These are phyloP conservation scores for Aspergillus hortae DNA, from an alignment of 2,329 filamentous ascomycete genomes.

Conservation along the genomic window DNA sequence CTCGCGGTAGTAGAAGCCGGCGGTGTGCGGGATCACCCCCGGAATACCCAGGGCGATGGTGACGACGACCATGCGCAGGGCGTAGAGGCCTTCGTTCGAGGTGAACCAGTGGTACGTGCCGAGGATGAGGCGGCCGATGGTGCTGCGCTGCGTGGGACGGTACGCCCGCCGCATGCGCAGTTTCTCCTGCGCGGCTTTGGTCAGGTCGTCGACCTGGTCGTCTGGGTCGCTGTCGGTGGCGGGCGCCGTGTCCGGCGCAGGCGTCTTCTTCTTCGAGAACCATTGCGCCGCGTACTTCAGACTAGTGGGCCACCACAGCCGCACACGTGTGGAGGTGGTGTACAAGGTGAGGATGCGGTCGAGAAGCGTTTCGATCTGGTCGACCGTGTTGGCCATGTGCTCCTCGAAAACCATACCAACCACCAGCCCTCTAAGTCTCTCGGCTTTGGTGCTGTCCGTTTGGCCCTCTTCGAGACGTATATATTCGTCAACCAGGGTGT, in stretches of 20 bases:
- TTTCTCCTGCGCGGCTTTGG: constrained; percentile 34
- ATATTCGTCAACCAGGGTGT: constrained; percentile 32
- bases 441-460: constrained; percentile 18
- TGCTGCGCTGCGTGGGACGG: constrained; percentile 22
- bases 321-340: constrained; percentile 29
- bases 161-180: constrained; percentile 37
- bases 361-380: constrained; percentile 25
- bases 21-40: constrained; percentile 39
- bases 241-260: constrained; percentile 20
- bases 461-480: not conserved
- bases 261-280: constrained; percentile 28
- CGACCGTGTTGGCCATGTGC: constrained; percentile 25
- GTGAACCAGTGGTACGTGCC: constrained; percentile 40
- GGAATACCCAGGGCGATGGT: constrained; percentile 46
- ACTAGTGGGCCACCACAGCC: constrained; percentile 44
- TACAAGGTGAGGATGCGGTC: constrained; percentile 37
- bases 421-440: constrained; percentile 40
- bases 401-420: constrained; percentile 50
- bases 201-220: constrained; percentile 22
- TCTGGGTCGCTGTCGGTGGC: constrained; percentile 22
- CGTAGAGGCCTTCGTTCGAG: constrained; percentile 44
- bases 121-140: constrained; percentile 25
- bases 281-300: constrained; percentile 41
- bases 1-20: constrained; percentile 51
- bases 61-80: constrained; percentile 46